Evolutionary conservation across 371 early-diverging fungal genomes (phyloP).

Genomic region (Conidiobolus incongruus): DNA sequence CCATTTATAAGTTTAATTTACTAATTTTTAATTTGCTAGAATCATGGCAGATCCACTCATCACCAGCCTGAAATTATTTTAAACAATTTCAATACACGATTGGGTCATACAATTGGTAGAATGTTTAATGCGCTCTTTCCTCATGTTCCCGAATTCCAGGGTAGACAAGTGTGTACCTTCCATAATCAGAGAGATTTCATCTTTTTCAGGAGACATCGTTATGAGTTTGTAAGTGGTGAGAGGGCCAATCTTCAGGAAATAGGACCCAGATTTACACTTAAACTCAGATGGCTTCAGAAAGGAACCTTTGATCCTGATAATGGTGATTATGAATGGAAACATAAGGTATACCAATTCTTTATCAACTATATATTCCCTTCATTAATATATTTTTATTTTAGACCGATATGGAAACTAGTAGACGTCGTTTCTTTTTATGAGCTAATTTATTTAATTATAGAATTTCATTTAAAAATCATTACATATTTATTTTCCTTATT

Average conservation of each 20-base stretch:
- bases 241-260: slow-evolving; percentile 82
- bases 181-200: slow-evolving; percentile 99
- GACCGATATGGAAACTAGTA: slow-evolving; percentile 67
- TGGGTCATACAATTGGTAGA: slow-evolving; percentile 92
- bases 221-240: slow-evolving; percentile 78
- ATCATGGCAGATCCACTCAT: slow-evolving; percentile 58
- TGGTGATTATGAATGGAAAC: slow-evolving; percentile 89
- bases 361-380: neutral
- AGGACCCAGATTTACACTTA: slow-evolving; percentile 92
- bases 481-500: too few species aligned
- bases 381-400: slow-evolving; percentile 1
- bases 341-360: slow-evolving; percentile 19
- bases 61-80: slow-evolving; percentile 93
- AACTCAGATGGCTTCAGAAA: slow-evolving; percentile 83
- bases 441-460: too few species aligned
- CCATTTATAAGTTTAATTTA: neutral
- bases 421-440: slow-evolving; percentile 59
- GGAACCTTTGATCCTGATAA: slow-evolving; percentile 69
- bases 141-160: slow-evolving; percentile 86
- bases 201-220: slow-evolving; percentile 91
- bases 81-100: slow-evolving; percentile 90
- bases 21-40: slow-evolving; percentile 13
- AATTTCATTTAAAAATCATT: too few species aligned
- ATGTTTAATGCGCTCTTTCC: slow-evolving; percentile 94
- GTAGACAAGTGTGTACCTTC: slow-evolving; percentile 90